These are phyloP conservation scores for Rubroshorea leprosula DNA, from an alignment of 345 rosid species.

Conservation along the genomic window DNA sequence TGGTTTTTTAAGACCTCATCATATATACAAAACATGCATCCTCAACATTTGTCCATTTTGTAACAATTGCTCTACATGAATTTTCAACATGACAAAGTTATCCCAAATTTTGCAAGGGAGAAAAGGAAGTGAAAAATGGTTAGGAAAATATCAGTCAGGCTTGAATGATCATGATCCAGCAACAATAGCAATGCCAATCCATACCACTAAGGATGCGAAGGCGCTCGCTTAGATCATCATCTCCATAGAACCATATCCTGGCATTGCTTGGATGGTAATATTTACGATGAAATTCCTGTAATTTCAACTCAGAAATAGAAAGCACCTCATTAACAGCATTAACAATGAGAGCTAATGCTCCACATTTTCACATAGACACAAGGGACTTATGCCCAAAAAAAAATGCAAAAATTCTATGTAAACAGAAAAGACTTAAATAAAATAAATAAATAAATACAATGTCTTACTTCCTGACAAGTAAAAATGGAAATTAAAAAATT, in stretches of 20 bases:
- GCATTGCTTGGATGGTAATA: constrained; percentile 95
- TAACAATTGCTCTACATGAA: neutral
- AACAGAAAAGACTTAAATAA: no score
- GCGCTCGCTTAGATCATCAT: constrained; percentile 83
- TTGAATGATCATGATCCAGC: constrained; percentile 8
- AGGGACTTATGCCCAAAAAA: neutral
- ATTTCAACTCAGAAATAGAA: constrained; percentile 14
- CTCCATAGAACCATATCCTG: constrained; percentile 96
- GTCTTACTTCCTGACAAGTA: neutral
- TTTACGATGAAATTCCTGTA: constrained; percentile 84
- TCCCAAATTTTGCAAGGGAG: constrained; percentile 4
- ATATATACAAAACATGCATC: neutral
- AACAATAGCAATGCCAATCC: constrained; percentile 3
- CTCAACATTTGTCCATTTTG: neutral
- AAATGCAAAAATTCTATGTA: neutral
- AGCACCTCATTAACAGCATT: constrained; percentile 7
- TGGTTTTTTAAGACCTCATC: neutral
- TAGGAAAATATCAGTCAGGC: neutral
- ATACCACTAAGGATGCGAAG: constrained; percentile 80
- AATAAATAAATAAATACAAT: neutral
- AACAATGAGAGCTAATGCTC: constrained; percentile 1
- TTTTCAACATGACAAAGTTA: neutral
- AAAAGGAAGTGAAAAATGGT: neutral
- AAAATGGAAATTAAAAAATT: constrained; percentile 1
- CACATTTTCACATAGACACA: neutral